These are phyloP conservation scores for Nidularia sp. DNA, from an alignment of 768 basidiomycete species.

Conservation along the genomic window DNA sequence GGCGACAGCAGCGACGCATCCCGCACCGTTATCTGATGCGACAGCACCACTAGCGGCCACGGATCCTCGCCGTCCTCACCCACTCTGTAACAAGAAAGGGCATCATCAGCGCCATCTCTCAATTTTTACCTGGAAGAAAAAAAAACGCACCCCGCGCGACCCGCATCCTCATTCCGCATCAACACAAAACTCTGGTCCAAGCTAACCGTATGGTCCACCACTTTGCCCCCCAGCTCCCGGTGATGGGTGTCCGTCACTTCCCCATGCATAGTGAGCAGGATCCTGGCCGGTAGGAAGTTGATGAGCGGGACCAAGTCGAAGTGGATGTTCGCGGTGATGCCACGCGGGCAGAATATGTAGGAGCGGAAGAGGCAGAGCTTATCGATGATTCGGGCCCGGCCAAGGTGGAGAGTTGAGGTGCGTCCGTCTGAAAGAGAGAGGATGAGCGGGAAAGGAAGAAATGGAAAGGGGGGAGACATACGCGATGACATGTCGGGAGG, in stretches of 20 bases:
- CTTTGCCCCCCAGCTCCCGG: constrained; percentile 1
- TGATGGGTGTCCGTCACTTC: constrained; percentile 12
- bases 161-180: constrained; percentile 6
- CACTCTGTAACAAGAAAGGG: no score
- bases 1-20: constrained; percentile 10
- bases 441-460: not conserved
- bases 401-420: constrained; percentile 4
- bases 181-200: constrained; percentile 26
- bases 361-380: constrained; percentile 8
- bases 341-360: constrained; percentile 18
- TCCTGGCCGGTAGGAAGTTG: constrained; percentile 6
- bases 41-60: constrained; percentile 23
- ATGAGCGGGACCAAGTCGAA: constrained; percentile 17
- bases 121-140: not conserved
- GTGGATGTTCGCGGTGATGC: constrained; percentile 6
- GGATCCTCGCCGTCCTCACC: not conserved
- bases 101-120: no score
- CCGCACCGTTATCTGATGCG: constrained; percentile 23
- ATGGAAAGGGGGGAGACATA: no score
- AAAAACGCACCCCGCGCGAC: constrained; percentile 5
- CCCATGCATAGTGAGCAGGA: constrained; percentile 21
- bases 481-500: no score
- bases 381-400: constrained; percentile 10
- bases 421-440: constrained; percentile 5
- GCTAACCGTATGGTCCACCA: constrained; percentile 11